A percentile compares a stretch with the other conserved stretches of the same genome.
Conservation (phyloP, 257 asterid genomes). For the Solanum pinnatisectum region DNA sequence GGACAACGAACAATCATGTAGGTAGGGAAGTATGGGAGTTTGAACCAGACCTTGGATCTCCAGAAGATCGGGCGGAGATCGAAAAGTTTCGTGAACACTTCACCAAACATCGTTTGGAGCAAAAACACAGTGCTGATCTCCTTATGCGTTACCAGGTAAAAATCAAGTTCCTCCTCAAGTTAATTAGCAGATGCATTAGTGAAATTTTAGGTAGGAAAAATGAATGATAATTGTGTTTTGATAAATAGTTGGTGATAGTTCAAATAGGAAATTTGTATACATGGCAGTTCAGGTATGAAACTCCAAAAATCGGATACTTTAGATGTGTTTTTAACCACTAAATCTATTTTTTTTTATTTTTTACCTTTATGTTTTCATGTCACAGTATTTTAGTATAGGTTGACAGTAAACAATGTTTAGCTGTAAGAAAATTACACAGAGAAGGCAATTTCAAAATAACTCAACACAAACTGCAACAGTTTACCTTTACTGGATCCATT, state of each 20-base stretch:
- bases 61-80: constrained; percentile 69
- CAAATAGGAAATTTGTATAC: not conserved
- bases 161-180: not conserved
- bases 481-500: not conserved
- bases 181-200: not conserved
- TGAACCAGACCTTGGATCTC: constrained; percentile 49
- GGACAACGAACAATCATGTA: constrained; percentile 53
- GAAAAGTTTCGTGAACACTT: constrained; percentile 56
- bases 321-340: not conserved
- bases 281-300: not conserved
- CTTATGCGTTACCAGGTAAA: constrained; percentile 84
- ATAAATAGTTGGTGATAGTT: not conserved
- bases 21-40: constrained; percentile 93
- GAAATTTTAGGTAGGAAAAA: not conserved
- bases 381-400: not conserved
- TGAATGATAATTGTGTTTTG: not conserved
- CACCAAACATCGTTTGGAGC: constrained; percentile 48
- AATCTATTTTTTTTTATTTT: not conserved
- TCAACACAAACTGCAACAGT: not conserved
- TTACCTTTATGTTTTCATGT: not conserved
- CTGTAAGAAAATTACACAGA: not conserved
- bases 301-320: not conserved
- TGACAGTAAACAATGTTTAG: not conserved
- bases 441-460: not conserved
- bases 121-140: constrained; percentile 82